phyloP scores from a whole-genome alignment of 768 basidiomycete genomes.

The Pulveroboletus sp. region DNA sequence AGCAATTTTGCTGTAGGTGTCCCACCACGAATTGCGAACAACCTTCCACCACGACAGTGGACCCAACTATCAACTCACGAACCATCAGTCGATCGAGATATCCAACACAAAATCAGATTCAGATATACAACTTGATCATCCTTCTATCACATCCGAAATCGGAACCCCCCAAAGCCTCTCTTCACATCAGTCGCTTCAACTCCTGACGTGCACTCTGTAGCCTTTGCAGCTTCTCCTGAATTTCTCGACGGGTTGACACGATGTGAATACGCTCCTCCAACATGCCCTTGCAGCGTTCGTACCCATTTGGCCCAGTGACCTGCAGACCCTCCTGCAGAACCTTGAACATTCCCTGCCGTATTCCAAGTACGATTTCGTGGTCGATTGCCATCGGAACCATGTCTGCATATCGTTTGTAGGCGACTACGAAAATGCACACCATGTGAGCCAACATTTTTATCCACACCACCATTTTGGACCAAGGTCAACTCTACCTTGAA shows the following conservation, averaged over 20 bases:
- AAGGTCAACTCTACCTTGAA: slow-evolving; percentile 50
- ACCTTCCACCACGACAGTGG: no score
- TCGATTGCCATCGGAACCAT: slow-evolving; percentile 42
- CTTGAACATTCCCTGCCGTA: slow-evolving; percentile 42
- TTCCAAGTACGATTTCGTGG: slow-evolving; percentile 38
- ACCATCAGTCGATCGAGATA: neutral
- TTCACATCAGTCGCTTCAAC: slow-evolving; percentile 20
- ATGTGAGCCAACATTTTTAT: neutral
- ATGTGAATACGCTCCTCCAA: slow-evolving; percentile 47
- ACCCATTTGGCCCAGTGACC: slow-evolving; percentile 44
- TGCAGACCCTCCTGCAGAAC: slow-evolving; percentile 46
- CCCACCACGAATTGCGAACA: no score
- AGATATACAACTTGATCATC: neutral
- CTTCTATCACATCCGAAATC: neutral
- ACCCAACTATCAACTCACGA: neutral
- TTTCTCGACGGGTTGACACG: slow-evolving; percentile 42
- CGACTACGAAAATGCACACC: slow-evolving; percentile 30
- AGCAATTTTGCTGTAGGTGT: no score
- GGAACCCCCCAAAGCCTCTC: neutral
- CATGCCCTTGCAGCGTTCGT: slow-evolving; percentile 44
- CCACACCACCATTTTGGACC: neutral
- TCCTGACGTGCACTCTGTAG: slow-evolving; percentile 44
- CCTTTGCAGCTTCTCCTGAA: slow-evolving; percentile 48
- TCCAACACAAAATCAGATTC: neutral
- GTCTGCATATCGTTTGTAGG: slow-evolving; percentile 44